Conservation (phyloP, 805 yeast species). For the Candida tibetensis region DNA sequence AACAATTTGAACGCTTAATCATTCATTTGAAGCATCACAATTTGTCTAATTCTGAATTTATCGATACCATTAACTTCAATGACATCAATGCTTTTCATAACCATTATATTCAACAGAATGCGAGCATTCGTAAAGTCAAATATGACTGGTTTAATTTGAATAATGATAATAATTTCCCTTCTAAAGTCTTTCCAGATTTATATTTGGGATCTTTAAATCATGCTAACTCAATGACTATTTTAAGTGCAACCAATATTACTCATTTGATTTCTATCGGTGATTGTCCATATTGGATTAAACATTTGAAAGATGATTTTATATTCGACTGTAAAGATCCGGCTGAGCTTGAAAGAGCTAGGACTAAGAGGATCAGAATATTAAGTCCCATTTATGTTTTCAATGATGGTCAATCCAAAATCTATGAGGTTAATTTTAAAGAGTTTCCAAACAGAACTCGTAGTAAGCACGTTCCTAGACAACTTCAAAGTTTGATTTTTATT, state of each 20-base stretch:
- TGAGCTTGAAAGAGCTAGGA: slow-evolving; percentile 2
- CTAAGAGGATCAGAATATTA: slow-evolving; percentile 1
- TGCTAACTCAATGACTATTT: slow-evolving; percentile 30
- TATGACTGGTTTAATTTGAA: slow-evolving; percentile 35
- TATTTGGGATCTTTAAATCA: slow-evolving; percentile 34
- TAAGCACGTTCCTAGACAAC: slow-evolving; percentile 6
- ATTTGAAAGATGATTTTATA: slow-evolving; percentile 9
- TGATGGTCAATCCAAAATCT: slow-evolving; percentile 16
- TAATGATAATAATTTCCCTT: slow-evolving; percentile 36
- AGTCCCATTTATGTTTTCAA: slow-evolving; percentile 20
- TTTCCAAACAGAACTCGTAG: slow-evolving; percentile 6
- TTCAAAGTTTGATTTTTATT: slow-evolving; percentile 21
- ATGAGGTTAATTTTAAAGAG: slow-evolving; percentile 16
- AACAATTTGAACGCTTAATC: slow-evolving; percentile 29
- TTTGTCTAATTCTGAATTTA: slow-evolving; percentile 1
- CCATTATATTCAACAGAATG: slow-evolving; percentile 8
- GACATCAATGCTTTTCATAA: slow-evolving; percentile 9
- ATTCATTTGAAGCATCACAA: slow-evolving; percentile 20
- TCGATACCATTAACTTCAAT: slow-evolving; percentile 3
- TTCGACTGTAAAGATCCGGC: slow-evolving; percentile 8
- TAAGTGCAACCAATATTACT: slow-evolving; percentile 22
- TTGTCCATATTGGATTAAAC: slow-evolving; percentile 32
- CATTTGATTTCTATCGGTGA: slow-evolving; percentile 36
- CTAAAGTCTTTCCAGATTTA: slow-evolving; percentile 25
- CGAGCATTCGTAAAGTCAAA: background rate